phyloP scores from a whole-genome alignment of 1,139 yeast genomes.

The Zhuliangozyma parablackwelliae region DNA sequence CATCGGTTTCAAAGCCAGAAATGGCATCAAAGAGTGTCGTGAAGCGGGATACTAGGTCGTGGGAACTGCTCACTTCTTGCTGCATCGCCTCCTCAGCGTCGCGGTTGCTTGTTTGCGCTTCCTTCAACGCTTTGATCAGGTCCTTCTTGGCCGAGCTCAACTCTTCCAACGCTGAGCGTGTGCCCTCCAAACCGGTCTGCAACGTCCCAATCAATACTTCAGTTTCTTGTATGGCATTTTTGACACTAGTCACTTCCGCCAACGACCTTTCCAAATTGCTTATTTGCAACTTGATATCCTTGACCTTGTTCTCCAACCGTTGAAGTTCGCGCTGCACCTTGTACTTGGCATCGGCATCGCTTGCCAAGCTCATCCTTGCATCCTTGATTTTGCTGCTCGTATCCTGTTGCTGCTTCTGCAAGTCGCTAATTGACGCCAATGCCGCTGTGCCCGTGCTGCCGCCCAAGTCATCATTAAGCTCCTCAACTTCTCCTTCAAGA shows the following conservation, averaged over 20 bases:
- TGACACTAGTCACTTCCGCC: constrained; percentile 30
- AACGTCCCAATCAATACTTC: constrained; percentile 13
- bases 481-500: constrained; percentile 29
- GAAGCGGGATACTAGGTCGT: constrained; percentile 5
- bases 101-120: constrained; percentile 17
- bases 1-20: constrained; percentile 18
- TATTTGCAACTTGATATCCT: constrained; percentile 54
- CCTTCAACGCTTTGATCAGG: constrained; percentile 20
- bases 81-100: constrained; percentile 11
- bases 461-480: constrained; percentile 34
- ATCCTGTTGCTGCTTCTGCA: constrained; percentile 47
- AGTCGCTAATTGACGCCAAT: constrained; percentile 39
- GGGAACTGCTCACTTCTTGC: constrained; percentile 3
- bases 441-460: constrained; percentile 12
- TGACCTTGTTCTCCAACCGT: constrained; percentile 48
- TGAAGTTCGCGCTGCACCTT: constrained; percentile 42
- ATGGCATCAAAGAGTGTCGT: constrained; percentile 10
- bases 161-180: constrained; percentile 12
- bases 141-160: constrained; percentile 12
- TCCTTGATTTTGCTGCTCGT: constrained; percentile 41
- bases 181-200: constrained; percentile 12
- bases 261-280: constrained; percentile 52
- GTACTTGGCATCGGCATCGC: constrained; percentile 48
- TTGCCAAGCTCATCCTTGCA: constrained; percentile 41
- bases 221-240: constrained; percentile 15